phyloP scores from a whole-genome alignment of 495 filamentous ascomycete species.

The Aspergillus hancockii region DNA sequence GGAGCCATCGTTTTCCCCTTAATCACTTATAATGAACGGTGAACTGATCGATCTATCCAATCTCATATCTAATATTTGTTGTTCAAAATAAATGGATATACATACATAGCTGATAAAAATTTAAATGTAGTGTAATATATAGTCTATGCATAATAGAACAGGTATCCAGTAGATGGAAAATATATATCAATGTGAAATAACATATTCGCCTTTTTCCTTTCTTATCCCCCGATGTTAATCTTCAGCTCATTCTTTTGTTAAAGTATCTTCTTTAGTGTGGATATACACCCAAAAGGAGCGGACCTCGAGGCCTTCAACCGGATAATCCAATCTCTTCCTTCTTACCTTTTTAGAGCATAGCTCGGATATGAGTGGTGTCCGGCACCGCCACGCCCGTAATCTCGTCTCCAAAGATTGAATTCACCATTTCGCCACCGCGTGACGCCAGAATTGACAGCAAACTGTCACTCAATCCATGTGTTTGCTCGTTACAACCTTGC shows the following conservation, averaged over 20 bases:
- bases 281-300: slow-evolving; percentile 1
- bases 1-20: neutral
- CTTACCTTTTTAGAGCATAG: slow-evolving; percentile 36
- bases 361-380: slow-evolving; percentile 41
- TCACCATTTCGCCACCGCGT: slow-evolving; percentile 75
- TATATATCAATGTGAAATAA: neutral
- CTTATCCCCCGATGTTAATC: slow-evolving; percentile 1
- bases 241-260: neutral
- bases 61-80: neutral
- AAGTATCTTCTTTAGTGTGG: neutral
- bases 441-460: slow-evolving; percentile 75
- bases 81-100: neutral
- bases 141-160: slow-evolving; percentile 3
- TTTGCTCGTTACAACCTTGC: slow-evolving; percentile 91
- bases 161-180: neutral
- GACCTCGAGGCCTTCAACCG: neutral
- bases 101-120: neutral
- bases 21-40: neutral
- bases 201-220: neutral
- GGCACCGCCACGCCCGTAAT: slow-evolving; percentile 37
- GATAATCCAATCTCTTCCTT: neutral
- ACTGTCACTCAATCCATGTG: slow-evolving; percentile 85
- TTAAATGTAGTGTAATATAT: neutral
- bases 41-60: neutral
- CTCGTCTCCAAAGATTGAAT: slow-evolving; percentile 66